A percentile compares a stretch with the other conserved stretches of the same genome.
These are phyloP conservation scores for Helichrysum umbraculigerum DNA, from an alignment of 129 eudicot species.

Conservation along the genomic window DNA sequence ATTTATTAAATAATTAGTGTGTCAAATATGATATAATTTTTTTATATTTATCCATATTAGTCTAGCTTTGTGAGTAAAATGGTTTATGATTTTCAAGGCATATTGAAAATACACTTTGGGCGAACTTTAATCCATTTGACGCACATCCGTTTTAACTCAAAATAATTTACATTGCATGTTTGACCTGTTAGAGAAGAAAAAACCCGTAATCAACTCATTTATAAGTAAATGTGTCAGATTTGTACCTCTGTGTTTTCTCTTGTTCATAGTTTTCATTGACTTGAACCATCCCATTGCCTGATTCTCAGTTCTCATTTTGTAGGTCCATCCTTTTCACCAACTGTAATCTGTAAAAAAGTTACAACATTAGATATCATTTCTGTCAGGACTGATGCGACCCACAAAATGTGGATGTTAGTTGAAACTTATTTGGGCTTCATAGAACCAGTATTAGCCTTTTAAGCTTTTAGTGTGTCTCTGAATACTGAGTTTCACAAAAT, in stretches of 20 bases:
- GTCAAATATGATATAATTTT: not conserved
- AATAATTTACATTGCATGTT: not conserved
- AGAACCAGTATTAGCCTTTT: not conserved
- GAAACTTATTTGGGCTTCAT: not conserved
- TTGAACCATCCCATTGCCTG: not conserved
- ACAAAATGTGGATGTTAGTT: not conserved
- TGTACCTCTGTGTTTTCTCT: not conserved
- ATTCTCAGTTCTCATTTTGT: not conserved
- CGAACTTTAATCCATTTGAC: not conserved
- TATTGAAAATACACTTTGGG: constrained; percentile 2
- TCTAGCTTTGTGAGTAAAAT: not conserved
- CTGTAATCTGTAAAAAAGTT: not conserved
- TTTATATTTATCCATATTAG: too few relatives aligned
- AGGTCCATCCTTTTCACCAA: not conserved
- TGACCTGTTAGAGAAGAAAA: not conserved
- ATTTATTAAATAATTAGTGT: not conserved
- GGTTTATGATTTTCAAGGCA: not conserved
- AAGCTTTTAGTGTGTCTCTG: not conserved
- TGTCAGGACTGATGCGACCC: not conserved
- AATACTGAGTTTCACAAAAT: not conserved
- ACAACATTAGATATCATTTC: too few relatives aligned
- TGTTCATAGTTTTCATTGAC: not conserved
- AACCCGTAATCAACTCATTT: too few relatives aligned
- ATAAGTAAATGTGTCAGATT: not conserved
- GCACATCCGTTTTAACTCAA: too few relatives aligned